Base-by-base conservation (phyloP, 192 early-diverging fungal genomes). In the Haplosporangium gracile region DNA sequence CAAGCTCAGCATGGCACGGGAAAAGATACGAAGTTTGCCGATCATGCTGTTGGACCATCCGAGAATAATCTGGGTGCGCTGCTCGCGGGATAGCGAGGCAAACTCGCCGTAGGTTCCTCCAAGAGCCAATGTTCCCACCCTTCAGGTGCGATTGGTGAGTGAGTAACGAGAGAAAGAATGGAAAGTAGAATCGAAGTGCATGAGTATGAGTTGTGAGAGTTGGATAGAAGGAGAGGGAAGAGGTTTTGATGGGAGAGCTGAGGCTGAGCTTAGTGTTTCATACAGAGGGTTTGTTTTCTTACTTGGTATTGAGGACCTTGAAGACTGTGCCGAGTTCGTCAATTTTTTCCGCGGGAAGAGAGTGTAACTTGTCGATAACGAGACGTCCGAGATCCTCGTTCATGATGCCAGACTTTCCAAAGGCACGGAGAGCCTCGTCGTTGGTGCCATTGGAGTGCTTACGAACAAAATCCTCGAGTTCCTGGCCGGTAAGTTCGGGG, bases 261-360 rank as follows among this genome's bases (percentile, higher is more conserved):
- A 22, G 70, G 40, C 39, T 38, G 38, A 42, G 70, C 42, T 43
- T 9, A 5, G 3, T 43, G 42, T 43, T 9, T 36, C 26, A 15
- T 43, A 20, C 9, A 43, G 18, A 49, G 20, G 43, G 6, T 53
- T 38, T 38, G 39, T 38, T 5, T 2, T 26, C 74, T 78, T 81
- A 86, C 84, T 81, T 86, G 71, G 84, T 75, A 24, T 63, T 78
- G 29, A 87, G 84, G 45, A 85, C 71, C 71, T 83, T 80, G 81
- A 86, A 82, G 60, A 83, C 76, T 43, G 53, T 73, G 53, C 82
- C 81, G 63, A 85, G 82, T 13, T 84, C 77, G 10, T 89, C 81
- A 53, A 89, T 77, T 40, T 89, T 85, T 68, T 80, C 82, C 29
- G 81, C 10, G 8, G 86, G 83, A 0, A 86, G 77, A 2, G 72